These are phyloP conservation scores for Ruellia speciosa DNA, from an alignment of 305 asterid species.

Conservation along the genomic window DNA sequence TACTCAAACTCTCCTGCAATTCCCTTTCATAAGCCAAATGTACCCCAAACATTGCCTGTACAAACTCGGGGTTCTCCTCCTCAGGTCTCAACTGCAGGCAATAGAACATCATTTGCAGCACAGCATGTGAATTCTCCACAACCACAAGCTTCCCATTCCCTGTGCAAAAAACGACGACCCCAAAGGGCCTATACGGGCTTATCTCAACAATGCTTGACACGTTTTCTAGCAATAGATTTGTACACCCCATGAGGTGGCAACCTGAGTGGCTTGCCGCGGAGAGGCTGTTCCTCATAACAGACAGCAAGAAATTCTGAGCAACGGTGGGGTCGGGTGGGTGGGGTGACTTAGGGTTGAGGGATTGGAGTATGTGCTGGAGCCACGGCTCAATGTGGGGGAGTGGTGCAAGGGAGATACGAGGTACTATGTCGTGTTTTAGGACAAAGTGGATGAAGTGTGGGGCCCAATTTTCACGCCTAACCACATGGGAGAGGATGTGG, in stretches of 20 bases:
- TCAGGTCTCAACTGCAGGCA: slow-evolving; percentile 55
- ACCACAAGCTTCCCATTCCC: slow-evolving; percentile 57
- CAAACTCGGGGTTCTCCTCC: slow-evolving; percentile 32
- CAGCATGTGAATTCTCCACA: slow-evolving; percentile 65
- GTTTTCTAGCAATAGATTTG: slow-evolving; percentile 64
- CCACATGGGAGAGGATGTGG: slow-evolving; percentile 59
- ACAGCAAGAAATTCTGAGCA: slow-evolving; percentile 34
- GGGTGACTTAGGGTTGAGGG: slow-evolving; percentile 38
- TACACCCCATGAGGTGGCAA: slow-evolving; percentile 66
- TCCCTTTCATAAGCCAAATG: slow-evolving; percentile 50
- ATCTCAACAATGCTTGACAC: slow-evolving; percentile 58
- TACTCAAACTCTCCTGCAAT: slow-evolving; percentile 51
- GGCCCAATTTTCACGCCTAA: slow-evolving; percentile 65
- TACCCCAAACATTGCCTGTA: slow-evolving; percentile 35
- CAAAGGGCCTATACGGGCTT: slow-evolving; percentile 79
- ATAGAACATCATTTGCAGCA: slow-evolving; percentile 61
- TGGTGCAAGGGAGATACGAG: slow-evolving; percentile 66
- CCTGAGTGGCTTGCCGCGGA: slow-evolving; percentile 64
- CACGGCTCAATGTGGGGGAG: slow-evolving; percentile 39
- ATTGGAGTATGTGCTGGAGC: slow-evolving; percentile 39
- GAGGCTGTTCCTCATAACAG: slow-evolving; percentile 50
- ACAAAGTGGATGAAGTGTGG: slow-evolving; percentile 55
- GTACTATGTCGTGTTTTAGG: slow-evolving; percentile 56
- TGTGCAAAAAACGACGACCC: slow-evolving; percentile 45
- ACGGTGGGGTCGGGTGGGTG: slow-evolving; percentile 22